These are phyloP conservation scores for Fomitopsis betulina DNA, from an alignment of 1,284 basidiomycete genomes.

Conservation along the genomic window DNA sequence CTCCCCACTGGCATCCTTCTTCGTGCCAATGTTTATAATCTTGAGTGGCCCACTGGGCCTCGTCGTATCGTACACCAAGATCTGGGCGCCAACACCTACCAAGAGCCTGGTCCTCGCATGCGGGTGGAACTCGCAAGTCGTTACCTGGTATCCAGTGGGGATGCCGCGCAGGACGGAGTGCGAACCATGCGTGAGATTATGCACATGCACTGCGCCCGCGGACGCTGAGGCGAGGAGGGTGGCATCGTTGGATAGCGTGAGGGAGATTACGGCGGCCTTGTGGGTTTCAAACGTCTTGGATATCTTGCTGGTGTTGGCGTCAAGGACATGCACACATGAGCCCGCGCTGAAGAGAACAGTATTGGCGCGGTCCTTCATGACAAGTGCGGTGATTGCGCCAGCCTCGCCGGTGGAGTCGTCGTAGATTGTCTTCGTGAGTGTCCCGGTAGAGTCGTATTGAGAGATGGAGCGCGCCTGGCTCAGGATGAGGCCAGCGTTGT, in stretches of 20 bases:
- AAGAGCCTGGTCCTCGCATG: constrained; percentile 55
- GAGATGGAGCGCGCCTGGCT: constrained; percentile 41
- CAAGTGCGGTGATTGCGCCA: constrained; percentile 35
- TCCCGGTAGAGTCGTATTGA: constrained; percentile 46
- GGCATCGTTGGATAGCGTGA: constrained; percentile 57
- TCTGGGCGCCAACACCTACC: constrained; percentile 44
- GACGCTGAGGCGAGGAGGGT: constrained; percentile 55
- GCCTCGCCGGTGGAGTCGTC: constrained; percentile 11
- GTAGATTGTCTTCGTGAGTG: constrained; percentile 38
- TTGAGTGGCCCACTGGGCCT: constrained; percentile 53
- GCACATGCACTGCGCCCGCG: constrained; percentile 45
- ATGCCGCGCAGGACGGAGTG: constrained; percentile 51
- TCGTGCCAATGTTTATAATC: constrained; percentile 42
- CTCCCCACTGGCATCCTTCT: constrained; percentile 37
- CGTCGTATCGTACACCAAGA: constrained; percentile 60
- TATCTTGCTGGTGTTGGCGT: constrained; percentile 48
- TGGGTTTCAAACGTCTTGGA: constrained; percentile 59
- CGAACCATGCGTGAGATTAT: constrained; percentile 50
- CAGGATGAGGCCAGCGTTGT: constrained; percentile 50
- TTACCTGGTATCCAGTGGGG: constrained; percentile 31
- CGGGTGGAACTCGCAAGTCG: constrained; percentile 53
- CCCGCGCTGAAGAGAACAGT: constrained; percentile 44
- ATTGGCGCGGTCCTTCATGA: constrained; percentile 39
- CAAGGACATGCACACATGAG: constrained; percentile 58
- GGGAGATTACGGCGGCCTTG: constrained; percentile 42